Percentiles rank a stretch among this genome's conserved stretches.
phyloP scores from a whole-genome alignment of 1,284 basidiomycete genomes.

The Ustilago hordei region DNA sequence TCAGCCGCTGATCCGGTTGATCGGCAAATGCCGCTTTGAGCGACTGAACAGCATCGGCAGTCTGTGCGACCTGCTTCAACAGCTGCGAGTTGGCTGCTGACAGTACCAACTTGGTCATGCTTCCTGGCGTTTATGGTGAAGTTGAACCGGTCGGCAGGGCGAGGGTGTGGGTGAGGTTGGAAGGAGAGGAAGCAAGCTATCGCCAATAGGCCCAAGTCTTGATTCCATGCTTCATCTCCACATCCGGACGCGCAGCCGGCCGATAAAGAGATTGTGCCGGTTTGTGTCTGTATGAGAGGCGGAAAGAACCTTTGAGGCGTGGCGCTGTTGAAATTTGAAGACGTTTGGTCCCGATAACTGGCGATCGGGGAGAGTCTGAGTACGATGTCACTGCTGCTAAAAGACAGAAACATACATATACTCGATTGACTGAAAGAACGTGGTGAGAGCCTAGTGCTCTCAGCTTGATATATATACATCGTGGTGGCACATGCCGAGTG shows the following conservation, averaged over 20 bases:
- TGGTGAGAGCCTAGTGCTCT: too few species aligned
- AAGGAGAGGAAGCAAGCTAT: not conserved
- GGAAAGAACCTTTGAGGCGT: too few species aligned
- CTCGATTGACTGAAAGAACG: too few species aligned
- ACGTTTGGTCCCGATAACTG: too few species aligned
- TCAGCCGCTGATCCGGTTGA: conserved; percentile 23
- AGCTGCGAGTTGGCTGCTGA: conserved; percentile 22
- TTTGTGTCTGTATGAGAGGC: not conserved
- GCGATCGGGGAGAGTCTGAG: too few species aligned
- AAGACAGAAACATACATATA: too few species aligned
- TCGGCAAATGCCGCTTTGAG: conserved; percentile 19
- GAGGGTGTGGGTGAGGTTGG: not conserved
- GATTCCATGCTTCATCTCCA: not conserved
- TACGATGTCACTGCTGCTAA: too few species aligned
- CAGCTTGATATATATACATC: too few species aligned
- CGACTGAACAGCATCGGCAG: conserved; percentile 12
- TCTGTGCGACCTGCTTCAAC: conserved; percentile 8
- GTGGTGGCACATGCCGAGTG: too few species aligned
- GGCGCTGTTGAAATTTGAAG: too few species aligned
- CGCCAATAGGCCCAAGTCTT: not conserved
- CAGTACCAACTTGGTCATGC: conserved; percentile 31
- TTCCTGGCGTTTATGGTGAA: not conserved
- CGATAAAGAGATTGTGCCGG: not conserved
- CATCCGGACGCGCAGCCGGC: not conserved
- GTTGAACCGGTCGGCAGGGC: not conserved